Evolutionary conservation across 495 filamentous ascomycete species (phyloP).

Genomic region (Penicillium roqueforti): DNA sequence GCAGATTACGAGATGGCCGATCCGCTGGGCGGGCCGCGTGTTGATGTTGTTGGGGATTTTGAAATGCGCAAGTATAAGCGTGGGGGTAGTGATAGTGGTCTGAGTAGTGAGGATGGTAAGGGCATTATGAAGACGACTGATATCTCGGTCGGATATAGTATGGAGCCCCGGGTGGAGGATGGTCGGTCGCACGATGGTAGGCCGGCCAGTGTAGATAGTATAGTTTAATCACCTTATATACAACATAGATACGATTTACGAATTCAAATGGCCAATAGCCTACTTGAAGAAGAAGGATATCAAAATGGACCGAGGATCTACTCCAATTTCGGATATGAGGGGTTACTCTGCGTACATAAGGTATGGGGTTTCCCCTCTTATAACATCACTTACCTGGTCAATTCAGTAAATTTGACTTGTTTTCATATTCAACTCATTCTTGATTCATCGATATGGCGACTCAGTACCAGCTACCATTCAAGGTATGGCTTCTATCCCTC

Average conservation of each 20-base stretch:
- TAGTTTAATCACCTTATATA: slow-evolving; percentile 16
- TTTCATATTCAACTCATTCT: not conserved
- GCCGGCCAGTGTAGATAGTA: slow-evolving; percentile 22
- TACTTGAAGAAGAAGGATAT: not conserved
- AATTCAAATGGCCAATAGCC: not conserved
- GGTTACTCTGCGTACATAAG: not conserved
- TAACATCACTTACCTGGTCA: no score
- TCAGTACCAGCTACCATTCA: slow-evolving; percentile 38
- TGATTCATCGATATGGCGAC: slow-evolving; percentile 26
- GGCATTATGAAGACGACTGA: slow-evolving; percentile 27
- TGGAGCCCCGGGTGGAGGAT: not conserved
- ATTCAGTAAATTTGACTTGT: no score
- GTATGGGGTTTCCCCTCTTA: no score
- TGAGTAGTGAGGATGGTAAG: slow-evolving; percentile 15
- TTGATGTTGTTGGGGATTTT: slow-evolving; percentile 10
- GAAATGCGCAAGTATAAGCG: slow-evolving; percentile 27
- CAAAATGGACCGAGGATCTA: not conserved
- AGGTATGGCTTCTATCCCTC: slow-evolving; percentile 22
- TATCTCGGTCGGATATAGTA: slow-evolving; percentile 22
- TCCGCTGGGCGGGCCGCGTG: slow-evolving; percentile 7
- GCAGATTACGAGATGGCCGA: slow-evolving; percentile 20
- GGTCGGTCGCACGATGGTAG: slow-evolving; percentile 11
- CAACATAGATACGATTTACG: slow-evolving; percentile 4
- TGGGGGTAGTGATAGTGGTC: slow-evolving; percentile 19
- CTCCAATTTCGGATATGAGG: not conserved